Conservation (phyloP, 2,329 filamentous ascomycete species). For the Podosphaera aphanis region DNA sequence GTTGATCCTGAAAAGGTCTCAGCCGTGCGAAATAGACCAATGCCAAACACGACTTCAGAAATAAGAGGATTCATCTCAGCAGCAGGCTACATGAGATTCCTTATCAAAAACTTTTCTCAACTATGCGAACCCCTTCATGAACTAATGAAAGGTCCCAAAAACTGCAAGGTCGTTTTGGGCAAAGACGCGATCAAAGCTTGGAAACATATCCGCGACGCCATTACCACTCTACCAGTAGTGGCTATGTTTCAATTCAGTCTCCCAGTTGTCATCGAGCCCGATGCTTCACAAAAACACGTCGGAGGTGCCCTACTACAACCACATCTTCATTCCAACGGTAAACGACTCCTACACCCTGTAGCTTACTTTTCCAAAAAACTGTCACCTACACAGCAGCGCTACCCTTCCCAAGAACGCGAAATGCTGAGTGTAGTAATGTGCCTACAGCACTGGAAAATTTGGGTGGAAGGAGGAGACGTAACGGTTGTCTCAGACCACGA, state of each 20-base stretch:
- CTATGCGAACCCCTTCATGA: too few relatives aligned
- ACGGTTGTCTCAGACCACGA: too few relatives aligned
- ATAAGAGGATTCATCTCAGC: background rate
- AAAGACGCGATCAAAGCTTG: too few relatives aligned
- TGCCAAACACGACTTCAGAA: background rate
- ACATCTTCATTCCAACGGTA: background rate
- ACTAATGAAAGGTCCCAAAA: too few relatives aligned
- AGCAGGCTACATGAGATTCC: background rate
- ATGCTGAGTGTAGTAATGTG: background rate
- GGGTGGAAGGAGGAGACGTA: background rate
- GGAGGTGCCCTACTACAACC: background rate
- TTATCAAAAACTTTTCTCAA: background rate
- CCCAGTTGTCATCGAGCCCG: too few relatives aligned
- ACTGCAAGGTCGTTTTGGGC: too few relatives aligned
- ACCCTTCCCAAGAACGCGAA: background rate
- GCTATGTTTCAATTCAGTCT: too few relatives aligned
- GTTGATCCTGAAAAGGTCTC: too few relatives aligned
- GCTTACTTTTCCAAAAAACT: background rate
- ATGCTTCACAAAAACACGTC: too few relatives aligned
- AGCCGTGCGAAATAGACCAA: background rate
- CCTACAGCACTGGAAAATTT: background rate
- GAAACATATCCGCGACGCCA: too few relatives aligned
- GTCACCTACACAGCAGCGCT: background rate
- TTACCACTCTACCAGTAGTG: too few relatives aligned
- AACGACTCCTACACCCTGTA: background rate